Evolutionary conservation across 192 early-diverging fungal genomes (phyloP), one percentile per base, ranked within the genome.

Genomic region (Backusella sp.): DNA sequence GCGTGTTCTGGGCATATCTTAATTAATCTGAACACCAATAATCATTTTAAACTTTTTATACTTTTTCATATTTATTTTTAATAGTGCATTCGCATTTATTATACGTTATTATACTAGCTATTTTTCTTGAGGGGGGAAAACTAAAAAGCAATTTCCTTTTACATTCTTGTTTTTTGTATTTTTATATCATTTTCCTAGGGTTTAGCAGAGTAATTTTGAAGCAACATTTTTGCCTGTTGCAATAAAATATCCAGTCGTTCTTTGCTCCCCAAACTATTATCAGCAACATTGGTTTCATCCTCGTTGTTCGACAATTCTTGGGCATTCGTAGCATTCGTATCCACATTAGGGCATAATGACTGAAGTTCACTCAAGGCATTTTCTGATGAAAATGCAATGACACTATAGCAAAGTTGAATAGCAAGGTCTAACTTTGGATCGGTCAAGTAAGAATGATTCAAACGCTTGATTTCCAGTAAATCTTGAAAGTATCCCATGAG

Each of bases 281-380:
- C 56, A 62, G 56, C 26, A 23, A 62, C 56, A 62, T 62, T 62
- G 21, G 56, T 28, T 62, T 62, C 56, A 62, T 62, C 56, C 56
- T 62, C 9, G 23, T 12, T 21, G 7, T 26, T 62, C 23, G 23
- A 23, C 12, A n/a, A 28, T 62, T 28, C 21, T 62, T 62, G 56
- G 12, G 3, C 26, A 28, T 26, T 28, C 7, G 56, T 26, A 28
- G 56, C 26, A 62, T 62, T 28, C 12, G 1, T 11, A 62, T 28
- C 21, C 9, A 28, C 56, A 7, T 62, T 28, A 62, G 56, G 56
- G 9, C 56, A 62, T 28, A 62, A 62, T 28, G 56, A 62, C 21
- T 62, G 56, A 1, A 62, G 12, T 62, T 62, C 56, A 62, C 26
- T 62, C 56, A 62, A 62, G 8, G 56, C 56, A 26, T 14, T 62